Base-by-base conservation (phyloP, 371 early-diverging fungal genomes). In the Lichtheimia hyalospora region DNA sequence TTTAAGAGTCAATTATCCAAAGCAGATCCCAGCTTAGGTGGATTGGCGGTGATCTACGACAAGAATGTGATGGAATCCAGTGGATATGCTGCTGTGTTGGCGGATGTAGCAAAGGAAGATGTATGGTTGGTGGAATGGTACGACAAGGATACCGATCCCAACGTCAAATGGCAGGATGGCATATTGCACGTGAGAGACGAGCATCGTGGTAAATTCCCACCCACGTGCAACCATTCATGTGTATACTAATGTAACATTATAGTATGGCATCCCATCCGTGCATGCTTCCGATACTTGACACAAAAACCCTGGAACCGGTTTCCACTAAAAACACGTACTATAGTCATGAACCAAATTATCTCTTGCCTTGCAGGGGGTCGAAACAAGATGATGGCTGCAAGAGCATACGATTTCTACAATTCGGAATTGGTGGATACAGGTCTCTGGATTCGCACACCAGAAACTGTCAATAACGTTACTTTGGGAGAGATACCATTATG, bases 311-410 rank as follows among this genome's bases (percentile, higher is more conserved):
- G 96, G 96, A 90, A 88, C 63, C 86, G 95, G 5, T 89, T 96
- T 66, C 96, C 95, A 16, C 63, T 96, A 34, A 83, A 88, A 58
- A 82, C 90, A 3, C 85, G 85, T 53, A 96, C 96, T 0, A 65
- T 92, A n/a, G 89, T 96, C 6, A 84, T 96, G 80, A 96, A 96
- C 70, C 83, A 90, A 66, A 91, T 92, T 57, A 87, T 96, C 16
- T 89, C 93, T 15, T 96, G 96, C 69, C 71, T 96, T 2, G 95
- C 96, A 18, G 96, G 96, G 43, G 96, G 96, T 20, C 86, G 95
- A 43, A 96, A 96, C 79, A 96, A 96, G 75, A 92, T 92, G 91
- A 93, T 96, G 93, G 96, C 96, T 2, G 88, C 92, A n/a, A 77
- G 92, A 58, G 94, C 96, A 3, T 96, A 95, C 71, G 96, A 95